Evolutionary conservation across 2,329 filamentous ascomycete genomes (phyloP), one percentile per base, ranked within the genome.

Genomic region (Penicillium sp.): DNA sequence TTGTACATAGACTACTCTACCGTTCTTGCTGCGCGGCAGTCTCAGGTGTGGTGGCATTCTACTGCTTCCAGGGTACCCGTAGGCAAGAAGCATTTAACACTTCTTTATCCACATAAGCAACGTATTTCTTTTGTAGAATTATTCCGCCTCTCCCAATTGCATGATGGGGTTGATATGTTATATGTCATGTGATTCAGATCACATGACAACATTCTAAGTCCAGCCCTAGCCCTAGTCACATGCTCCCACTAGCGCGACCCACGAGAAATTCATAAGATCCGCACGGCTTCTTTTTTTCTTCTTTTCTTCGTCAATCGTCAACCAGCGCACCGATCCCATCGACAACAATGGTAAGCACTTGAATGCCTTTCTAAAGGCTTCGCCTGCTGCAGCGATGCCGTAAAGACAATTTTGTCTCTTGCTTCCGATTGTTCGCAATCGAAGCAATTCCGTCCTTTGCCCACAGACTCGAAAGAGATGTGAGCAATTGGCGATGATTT

Each of bases 291-390:
- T 54, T 61, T 64, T 53, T 54, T 56, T 56, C 46, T 65, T 62
- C 55, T 61, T 58, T 60, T 60, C 54, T 62, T 60, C 66, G 70
- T 68, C 70, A 72, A 69, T 71, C 71, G 72, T 69, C 70, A 68
- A 69, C 65, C 72, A 75, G 69, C 73, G 67, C 69, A 71, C 71
- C 74, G 73, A 76, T 73, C 72, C 70, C 74, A 72, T 74, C 72
- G 75, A 75, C 75, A 72, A 76, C 70, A 73, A 83, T 83, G 81
- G 81, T 84, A 82, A 83, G 81, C 76, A 75, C 60, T 60, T 73
- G 61, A 75, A 64, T 71, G 66, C 74, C 72, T 66, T 69, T 60
- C 25, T 57, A 46, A 46, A 57, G 52, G 52, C 49, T 54, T 53
- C 56, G 55, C 62, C 52, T 55, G 56, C 56, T 55, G 57, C 52